A percentile compares a stretch with the other conserved stretches of the same genome.
These are phyloP conservation scores for Colletotrichum brevisporum DNA, from an alignment of 2,329 filamentous ascomycete species.

Conservation along the genomic window DNA sequence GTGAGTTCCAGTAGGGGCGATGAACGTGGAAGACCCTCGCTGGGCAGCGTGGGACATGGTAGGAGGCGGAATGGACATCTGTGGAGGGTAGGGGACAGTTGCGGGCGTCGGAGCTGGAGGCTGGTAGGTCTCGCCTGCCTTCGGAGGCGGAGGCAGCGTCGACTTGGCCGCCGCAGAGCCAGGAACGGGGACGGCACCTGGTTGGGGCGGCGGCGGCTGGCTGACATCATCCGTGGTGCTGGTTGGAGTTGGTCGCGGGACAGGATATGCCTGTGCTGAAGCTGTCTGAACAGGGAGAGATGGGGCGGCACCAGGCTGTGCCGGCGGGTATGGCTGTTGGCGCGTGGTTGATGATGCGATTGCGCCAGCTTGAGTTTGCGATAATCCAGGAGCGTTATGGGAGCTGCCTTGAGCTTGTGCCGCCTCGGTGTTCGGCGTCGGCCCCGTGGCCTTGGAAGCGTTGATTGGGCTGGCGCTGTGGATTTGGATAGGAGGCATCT, in stretches of 20 bases:
- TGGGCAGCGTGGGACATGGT: conserved; percentile 56
- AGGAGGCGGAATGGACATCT: conserved; percentile 67
- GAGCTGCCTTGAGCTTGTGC: conserved; percentile 15
- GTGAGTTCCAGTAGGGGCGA: conserved; percentile 48
- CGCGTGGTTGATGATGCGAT: conserved; percentile 43
- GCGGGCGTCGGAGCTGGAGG: conserved; percentile 52
- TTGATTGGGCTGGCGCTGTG: conserved; percentile 72
- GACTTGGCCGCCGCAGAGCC: conserved; percentile 51
- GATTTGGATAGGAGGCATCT: conserved; percentile 73
- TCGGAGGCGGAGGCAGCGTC: conserved; percentile 65
- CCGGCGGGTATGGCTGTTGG: conserved; percentile 54
- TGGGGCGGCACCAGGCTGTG: conserved; percentile 63
- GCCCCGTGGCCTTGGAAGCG: conserved; percentile 65
- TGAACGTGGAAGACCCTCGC: conserved; percentile 62
- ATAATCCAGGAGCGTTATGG: conserved; percentile 17
- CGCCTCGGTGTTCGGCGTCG: conserved; percentile 60
- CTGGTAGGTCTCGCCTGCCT: conserved; percentile 60
- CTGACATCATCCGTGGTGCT: conserved; percentile 48
- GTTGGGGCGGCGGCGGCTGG: conserved; percentile 69
- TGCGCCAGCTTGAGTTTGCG: conserved; percentile 44
- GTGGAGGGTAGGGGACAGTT: conserved; percentile 57
- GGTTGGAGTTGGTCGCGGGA: conserved; percentile 60
- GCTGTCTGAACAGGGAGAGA: conserved; percentile 61
- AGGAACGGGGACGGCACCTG: conserved; percentile 67
- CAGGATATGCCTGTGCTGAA: conserved; percentile 50